Conservation (phyloP, 257 asterid species). For the Solanum arcanum region DNA sequence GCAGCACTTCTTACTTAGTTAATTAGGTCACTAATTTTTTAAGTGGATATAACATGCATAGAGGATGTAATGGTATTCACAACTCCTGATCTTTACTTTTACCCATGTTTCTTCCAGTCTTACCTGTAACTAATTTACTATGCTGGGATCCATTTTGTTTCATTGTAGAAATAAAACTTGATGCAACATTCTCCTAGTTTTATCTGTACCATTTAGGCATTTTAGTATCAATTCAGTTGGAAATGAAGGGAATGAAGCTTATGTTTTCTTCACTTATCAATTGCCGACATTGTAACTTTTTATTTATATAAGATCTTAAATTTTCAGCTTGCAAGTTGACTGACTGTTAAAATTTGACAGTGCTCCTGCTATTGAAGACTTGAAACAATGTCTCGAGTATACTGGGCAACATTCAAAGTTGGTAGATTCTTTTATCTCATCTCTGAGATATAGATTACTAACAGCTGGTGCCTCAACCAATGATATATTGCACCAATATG, state of each 20-base stretch:
- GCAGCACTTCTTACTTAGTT: neutral
- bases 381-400: conserved; percentile 79
- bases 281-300: neutral
- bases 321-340: neutral
- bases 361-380: conserved; percentile 91
- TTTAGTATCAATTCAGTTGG: neutral
- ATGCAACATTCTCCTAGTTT: neutral
- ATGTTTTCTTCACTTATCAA: neutral
- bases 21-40: neutral
- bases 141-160: neutral
- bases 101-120: neutral
- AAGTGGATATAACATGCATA: neutral
- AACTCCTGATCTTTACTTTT: neutral
- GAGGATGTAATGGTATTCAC: neutral
- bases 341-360: conserved; percentile 33
- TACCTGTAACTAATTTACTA: neutral
- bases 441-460: conserved; percentile 73
- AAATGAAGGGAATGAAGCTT: neutral
- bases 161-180: neutral
- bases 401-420: conserved; percentile 98
- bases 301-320: neutral
- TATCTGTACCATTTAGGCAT: neutral
- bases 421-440: conserved; percentile 88
- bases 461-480: conserved; percentile 99
- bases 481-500: conserved; percentile 86